phyloP scores from a whole-genome alignment of 2,329 filamentous ascomycete genomes.

The Aspergillus costaricaensis region DNA sequence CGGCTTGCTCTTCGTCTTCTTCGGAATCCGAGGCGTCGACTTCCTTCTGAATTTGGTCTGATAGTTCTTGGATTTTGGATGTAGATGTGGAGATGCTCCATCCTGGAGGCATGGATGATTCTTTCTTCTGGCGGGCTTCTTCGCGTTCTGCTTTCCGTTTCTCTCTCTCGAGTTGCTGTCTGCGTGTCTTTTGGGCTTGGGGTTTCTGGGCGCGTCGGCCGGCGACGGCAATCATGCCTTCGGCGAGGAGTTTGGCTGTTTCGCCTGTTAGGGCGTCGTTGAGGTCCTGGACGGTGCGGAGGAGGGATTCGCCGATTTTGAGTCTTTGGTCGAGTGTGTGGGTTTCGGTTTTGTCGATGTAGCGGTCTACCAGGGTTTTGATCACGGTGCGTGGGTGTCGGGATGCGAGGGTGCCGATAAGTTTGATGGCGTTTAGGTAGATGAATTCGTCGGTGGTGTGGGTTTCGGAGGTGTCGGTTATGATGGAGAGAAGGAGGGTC shows the following conservation, averaged over 20 bases:
- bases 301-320: slow-evolving; percentile 44
- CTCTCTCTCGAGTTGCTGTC: slow-evolving; percentile 30
- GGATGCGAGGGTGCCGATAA: slow-evolving; percentile 43
- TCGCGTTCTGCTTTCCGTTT: slow-evolving; percentile 31
- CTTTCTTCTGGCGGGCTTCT: slow-evolving; percentile 26
- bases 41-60: background rate
- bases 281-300: slow-evolving; percentile 45
- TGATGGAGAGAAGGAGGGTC: slow-evolving; percentile 42
- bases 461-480: slow-evolving; percentile 37
- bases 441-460: slow-evolving; percentile 44
- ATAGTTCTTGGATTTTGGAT: background rate
- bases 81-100: slow-evolving; percentile 22
- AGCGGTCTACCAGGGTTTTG: slow-evolving; percentile 43
- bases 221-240: slow-evolving; percentile 43
- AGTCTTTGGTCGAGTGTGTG: slow-evolving; percentile 43
- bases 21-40: slow-evolving; percentile 24
- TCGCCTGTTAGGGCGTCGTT: slow-evolving; percentile 41
- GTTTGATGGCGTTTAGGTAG: slow-evolving; percentile 47
- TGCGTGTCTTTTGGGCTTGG: slow-evolving; percentile 35
- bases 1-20: slow-evolving; percentile 36
- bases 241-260: slow-evolving; percentile 40
- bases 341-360: slow-evolving; percentile 42
- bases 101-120: slow-evolving; percentile 29
- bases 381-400: slow-evolving; percentile 45
- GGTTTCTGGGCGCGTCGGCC: slow-evolving; percentile 42